Base-by-base conservation (phyloP, 495 filamentous ascomycete genomes). In the Paragyromitra xinjiangensis region DNA sequence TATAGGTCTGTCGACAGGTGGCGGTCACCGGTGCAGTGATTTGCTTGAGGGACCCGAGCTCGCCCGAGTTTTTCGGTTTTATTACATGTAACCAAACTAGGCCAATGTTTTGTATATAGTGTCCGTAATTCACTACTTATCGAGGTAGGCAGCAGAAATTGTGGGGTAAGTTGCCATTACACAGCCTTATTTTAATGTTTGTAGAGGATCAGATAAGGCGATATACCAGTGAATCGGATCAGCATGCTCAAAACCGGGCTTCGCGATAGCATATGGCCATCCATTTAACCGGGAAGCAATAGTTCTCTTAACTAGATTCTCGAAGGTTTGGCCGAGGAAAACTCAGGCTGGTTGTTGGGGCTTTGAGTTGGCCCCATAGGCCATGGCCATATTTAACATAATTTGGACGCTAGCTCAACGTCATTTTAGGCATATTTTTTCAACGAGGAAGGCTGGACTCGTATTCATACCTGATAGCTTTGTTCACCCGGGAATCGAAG, bases 231-330 rank as follows among this genome's bases (percentile, higher is more conserved):
- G 4, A 34, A 34, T 34, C 29, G 29, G 69, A 55, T 67, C 29
- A 34, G 34, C 1, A 12, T 9, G 22, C 22, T 64, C 26, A 53
- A 37, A 64, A 64, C 69, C 69, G 59, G 68, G 58, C 56, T 48
- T 55, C 22, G 24, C 22, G 12, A 37, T 22, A 37, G 22, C 37
- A 19, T n/a, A 51, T 24, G 7, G 55, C 3, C 16, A n/a, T 5
- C 22, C 16, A 53, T 71, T 71, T 71, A 71, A 40, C 58, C 69
- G 56, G n/a, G n/a, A 29, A 29, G 11, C 7, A 50, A 61, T n/a
- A 12, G 24, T 50, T 22, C 19, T 22, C 50, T 24, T 67, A 48
- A n/a, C 44, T 11, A 9, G 16, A 67, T 51, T 39, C 48, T 53
- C 45, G 44, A 39, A 24, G 40, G 19, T 9, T 12, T 44, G 40